Percentiles rank a stretch among this genome's conserved stretches.
Evolutionary conservation across 2,329 filamentous ascomycete species (phyloP).

Genomic region (Clonostachys rhizophaga): DNA sequence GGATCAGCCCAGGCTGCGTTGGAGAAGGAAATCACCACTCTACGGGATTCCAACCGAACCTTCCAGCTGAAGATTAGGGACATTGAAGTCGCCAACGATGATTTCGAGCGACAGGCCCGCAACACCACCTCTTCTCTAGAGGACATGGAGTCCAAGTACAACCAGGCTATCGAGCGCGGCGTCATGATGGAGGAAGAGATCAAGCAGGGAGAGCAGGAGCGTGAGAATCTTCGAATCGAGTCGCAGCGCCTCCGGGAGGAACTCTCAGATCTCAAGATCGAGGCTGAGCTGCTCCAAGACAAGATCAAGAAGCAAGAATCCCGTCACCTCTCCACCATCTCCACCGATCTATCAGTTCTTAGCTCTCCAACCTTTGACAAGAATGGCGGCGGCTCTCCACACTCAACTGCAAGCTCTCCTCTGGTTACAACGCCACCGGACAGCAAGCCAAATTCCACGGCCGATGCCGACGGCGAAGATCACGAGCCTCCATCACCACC

Average conservation of each 20-base stretch:
- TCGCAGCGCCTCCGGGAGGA: slow-evolving; percentile 87
- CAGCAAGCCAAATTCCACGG: slow-evolving; percentile 57
- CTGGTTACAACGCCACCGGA: slow-evolving; percentile 82
- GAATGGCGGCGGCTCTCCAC: slow-evolving; percentile 60
- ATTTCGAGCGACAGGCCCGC: slow-evolving; percentile 92
- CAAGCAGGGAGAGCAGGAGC: slow-evolving; percentile 84
- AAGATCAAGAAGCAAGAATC: slow-evolving; percentile 73
- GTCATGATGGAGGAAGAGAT: slow-evolving; percentile 97
- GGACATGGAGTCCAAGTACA: slow-evolving; percentile 96
- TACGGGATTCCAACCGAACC: slow-evolving; percentile 79
- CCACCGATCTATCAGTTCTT: slow-evolving; percentile 57
- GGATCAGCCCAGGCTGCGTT: slow-evolving; percentile 78
- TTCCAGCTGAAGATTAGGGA: slow-evolving; percentile 83
- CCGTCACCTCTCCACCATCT: slow-evolving; percentile 54
- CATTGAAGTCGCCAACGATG: slow-evolving; percentile 96
- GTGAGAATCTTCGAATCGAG: slow-evolving; percentile 84
- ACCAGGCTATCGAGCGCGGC: slow-evolving; percentile 83
- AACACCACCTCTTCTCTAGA: slow-evolving; percentile 95
- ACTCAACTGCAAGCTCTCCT: slow-evolving; percentile 86
- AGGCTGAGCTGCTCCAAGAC: slow-evolving; percentile 89
- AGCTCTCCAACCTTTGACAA: slow-evolving; percentile 71
- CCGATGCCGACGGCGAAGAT: slow-evolving; percentile 56
- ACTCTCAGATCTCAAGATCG: slow-evolving; percentile 87
- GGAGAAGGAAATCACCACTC: slow-evolving; percentile 91
- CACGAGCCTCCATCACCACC: slow-evolving; percentile 90